Percentiles rank a stretch among this genome's conserved stretches.
Conservation (phyloP, 306 rosid species). For the Cercis canadensis region DNA sequence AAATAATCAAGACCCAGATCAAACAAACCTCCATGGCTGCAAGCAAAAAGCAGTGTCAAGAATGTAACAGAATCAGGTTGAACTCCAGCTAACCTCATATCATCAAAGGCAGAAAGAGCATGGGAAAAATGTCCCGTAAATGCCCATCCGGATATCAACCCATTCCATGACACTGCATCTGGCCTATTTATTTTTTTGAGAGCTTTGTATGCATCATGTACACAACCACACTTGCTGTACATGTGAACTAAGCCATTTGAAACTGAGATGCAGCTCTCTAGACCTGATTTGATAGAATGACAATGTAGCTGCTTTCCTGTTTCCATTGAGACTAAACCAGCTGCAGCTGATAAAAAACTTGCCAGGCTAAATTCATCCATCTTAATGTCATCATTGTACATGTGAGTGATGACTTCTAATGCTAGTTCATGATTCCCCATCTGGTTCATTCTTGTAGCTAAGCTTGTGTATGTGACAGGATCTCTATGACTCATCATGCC, state of each 20-base stretch:
- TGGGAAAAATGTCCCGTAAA: slow-evolving; percentile 47
- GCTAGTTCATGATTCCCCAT: slow-evolving; percentile 59
- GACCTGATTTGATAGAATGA: slow-evolving; percentile 60
- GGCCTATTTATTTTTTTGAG: slow-evolving; percentile 54
- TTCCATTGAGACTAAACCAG: slow-evolving; percentile 58
- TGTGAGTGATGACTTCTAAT: slow-evolving; percentile 47
- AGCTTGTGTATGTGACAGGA: slow-evolving; percentile 64
- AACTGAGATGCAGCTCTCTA: slow-evolving; percentile 48
- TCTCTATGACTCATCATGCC: slow-evolving; percentile 57
- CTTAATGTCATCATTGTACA: slow-evolving; percentile 53
- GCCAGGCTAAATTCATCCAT: slow-evolving; percentile 70
- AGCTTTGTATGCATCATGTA: slow-evolving; percentile 55
- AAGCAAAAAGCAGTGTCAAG: slow-evolving; percentile 56
- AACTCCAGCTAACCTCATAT: slow-evolving; percentile 66
- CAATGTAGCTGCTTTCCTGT: slow-evolving; percentile 71
- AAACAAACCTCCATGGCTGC: slow-evolving; percentile 68
- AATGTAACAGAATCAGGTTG: slow-evolving; percentile 63
- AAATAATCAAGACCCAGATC: slow-evolving; percentile 63
- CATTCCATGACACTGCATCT: slow-evolving; percentile 69
- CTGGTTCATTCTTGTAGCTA: slow-evolving; percentile 65
- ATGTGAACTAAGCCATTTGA: slow-evolving; percentile 60
- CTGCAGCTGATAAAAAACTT: slow-evolving; percentile 72
- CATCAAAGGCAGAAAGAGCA: slow-evolving; percentile 69
- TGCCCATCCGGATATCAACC: slow-evolving; percentile 65
- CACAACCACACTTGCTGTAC: slow-evolving; percentile 69